phyloP scores from a whole-genome alignment of 1,139 yeast species.

The Pichia cactophila region DNA sequence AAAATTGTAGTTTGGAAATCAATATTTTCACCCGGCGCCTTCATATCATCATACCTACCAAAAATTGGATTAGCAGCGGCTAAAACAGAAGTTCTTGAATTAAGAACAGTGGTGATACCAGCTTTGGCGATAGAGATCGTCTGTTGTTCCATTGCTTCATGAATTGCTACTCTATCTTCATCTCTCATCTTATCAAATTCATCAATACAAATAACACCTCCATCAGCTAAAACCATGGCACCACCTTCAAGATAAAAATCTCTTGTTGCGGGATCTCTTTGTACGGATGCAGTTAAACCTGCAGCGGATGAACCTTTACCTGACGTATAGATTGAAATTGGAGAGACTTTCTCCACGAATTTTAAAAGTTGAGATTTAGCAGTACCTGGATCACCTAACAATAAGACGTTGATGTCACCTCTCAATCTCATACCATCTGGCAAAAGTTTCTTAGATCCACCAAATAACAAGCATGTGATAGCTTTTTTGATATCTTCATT shows the following conservation, averaged over 20 bases:
- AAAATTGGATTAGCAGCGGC: slow-evolving; percentile 98
- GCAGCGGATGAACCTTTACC: slow-evolving; percentile 99
- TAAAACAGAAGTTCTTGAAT: slow-evolving; percentile 90
- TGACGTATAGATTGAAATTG: slow-evolving; percentile 91
- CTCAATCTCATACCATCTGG: slow-evolving; percentile 96
- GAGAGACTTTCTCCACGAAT: slow-evolving; percentile 91
- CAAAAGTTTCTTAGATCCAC: slow-evolving; percentile 85
- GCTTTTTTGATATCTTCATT: slow-evolving; percentile 89
- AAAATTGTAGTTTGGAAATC: slow-evolving; percentile 95
- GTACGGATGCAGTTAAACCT: slow-evolving; percentile 97
- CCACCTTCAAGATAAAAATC: slow-evolving; percentile 98
- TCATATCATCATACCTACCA: slow-evolving; percentile 93
- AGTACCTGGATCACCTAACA: slow-evolving; percentile 98
- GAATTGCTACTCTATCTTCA: slow-evolving; percentile 97
- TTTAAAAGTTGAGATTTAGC: slow-evolving; percentile 94
- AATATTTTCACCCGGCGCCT: slow-evolving; percentile 95
- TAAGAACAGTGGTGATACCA: slow-evolving; percentile 92
- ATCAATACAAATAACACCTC: slow-evolving; percentile 98
- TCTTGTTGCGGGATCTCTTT: slow-evolving; percentile 78
- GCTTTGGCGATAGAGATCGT: slow-evolving; percentile 99
- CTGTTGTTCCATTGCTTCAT: slow-evolving; percentile 99
- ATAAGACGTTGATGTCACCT: slow-evolving; percentile 90
- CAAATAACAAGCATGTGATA: slow-evolving; percentile 83
- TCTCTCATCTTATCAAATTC: slow-evolving; percentile 99
- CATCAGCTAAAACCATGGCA: slow-evolving; percentile 98